Evolutionary conservation across 208 protist species (phyloP), one percentile per base, ranked within the genome.

Genomic region (Tritrichomonas foetus): DNA sequence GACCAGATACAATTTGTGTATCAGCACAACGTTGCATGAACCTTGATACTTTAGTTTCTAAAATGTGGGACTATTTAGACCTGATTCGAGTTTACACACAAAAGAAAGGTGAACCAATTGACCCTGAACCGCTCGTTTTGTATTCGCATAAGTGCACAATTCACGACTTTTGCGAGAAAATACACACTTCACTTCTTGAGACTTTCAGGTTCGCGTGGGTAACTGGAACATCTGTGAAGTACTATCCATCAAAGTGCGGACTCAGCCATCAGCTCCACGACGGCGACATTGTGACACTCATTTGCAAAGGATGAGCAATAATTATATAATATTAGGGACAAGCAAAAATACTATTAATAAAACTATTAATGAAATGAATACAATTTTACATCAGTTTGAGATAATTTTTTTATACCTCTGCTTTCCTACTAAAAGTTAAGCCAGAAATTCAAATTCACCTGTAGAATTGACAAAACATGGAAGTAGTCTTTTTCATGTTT

Each of bases 71-170:
- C 5, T 47, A 94, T 39, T 33, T 94, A 1, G 44, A 80, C 25
- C 33, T 94, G 36, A 80, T 94, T 16, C 44, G 93, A 55, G 66
- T 94, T 20, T 94, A 50, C 72, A 57, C 66, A 57, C 57, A 94
- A 49, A 25, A 25, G 39, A 94, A 82, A 61, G 66, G 66, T 1
- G 33, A 49, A 16, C 50, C 20, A 27, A 33, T 33, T n/a, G 55
- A 80, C 82, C 57, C 57, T 50, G 66, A 94, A 44, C 47, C 57
- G 53, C 66, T 74, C 30, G 66, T 94, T 41, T 20, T 94, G 49
- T 80, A n/a, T 33, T 55, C 47, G 57, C 25, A 80, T 64, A 44
- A 66, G 11, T 39, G n/a, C 44, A 94, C 55, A 27, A 64, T 94
- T 25, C 22, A 57, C 55, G 47, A 94, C 57, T 61, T 94, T 14